Evolutionary conservation across 83 land plant species (phyloP), one percentile per base, ranked within the genome.

Genomic region (Picea mariana): DNA sequence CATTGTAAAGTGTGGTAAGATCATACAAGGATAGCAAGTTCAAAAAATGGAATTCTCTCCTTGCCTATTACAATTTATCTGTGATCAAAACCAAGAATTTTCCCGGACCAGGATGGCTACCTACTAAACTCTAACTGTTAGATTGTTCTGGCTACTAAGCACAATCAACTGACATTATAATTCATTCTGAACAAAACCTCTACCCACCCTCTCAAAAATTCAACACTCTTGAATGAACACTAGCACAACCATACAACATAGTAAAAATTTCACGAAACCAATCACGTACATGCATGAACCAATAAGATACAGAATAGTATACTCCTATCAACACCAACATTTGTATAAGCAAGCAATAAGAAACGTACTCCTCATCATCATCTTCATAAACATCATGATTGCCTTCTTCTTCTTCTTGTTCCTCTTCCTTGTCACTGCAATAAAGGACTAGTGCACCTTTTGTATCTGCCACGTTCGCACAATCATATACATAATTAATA

Each of bases 311-410:
- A 38, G 21, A 69, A 38, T 21, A 44, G 21, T 69, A 38, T 52
- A 52, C 18, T 7, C n/a, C 18, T 69, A 69, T 3, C 18, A 68
- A 34, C 42, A 69, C 20, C 21, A 69, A 3, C 49, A 38, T 69
- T 69, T 69, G 21, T 18, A 6, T 18, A 69, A 18, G 9, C 47
- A 69, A 69, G 9, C 6, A 44, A 7, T 69, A 69, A 40, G 75
- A 44, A 15, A 69, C 75, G 47, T 69, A 69, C 75, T 69, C 75
- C 9, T 69, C 75, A 13, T 69, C 42, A 18, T 69, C 58, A 2
- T 11, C 58, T 52, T 52, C 58, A 11, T 52, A 13, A 11, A 52
- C 58, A 52, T 52, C 58, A 52, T 52, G 11, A 52, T 52, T 52
- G 1, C 7, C 49, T 11, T 52, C 58, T 52, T 52, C 58, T 11